Conservation (phyloP, 768 basidiomycete genomes). For the Tephrocybe sp. region DNA sequence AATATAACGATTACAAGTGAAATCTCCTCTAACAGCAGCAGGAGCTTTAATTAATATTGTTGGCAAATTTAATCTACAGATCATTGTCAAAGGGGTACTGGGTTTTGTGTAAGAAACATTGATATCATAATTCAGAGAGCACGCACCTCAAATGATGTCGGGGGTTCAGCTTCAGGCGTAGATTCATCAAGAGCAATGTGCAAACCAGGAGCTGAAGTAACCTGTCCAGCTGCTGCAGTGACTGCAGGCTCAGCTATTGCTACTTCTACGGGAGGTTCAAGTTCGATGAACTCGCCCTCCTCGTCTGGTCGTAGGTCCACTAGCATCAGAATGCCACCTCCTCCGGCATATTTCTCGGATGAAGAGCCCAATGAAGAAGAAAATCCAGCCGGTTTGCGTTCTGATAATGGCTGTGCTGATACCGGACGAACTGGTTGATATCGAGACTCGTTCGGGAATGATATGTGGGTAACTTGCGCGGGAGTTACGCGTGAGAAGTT, state of each 20-base stretch:
- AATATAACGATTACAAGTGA: no score
- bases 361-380: conserved; percentile 26
- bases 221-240: conserved; percentile 27
- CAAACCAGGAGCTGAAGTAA: conserved; percentile 32
- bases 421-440: conserved; percentile 90
- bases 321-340: conserved; percentile 86
- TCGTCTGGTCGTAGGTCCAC: conserved; percentile 70
- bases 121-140: background rate
- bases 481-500: conserved; percentile 95
- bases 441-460: conserved; percentile 74
- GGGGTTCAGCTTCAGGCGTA: conserved; percentile 71
- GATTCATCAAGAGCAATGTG: conserved; percentile 72
- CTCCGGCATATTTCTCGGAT: conserved; percentile 68
- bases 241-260: conserved; percentile 24
- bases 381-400: conserved; percentile 27
- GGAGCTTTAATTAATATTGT: no score
- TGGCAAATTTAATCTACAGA: conserved; percentile 15
- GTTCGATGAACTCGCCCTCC: conserved; percentile 70
- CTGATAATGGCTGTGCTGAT: conserved; percentile 41
- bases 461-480: conserved; percentile 79
- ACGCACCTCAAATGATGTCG: conserved; percentile 82
- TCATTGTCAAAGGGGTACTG: conserved; percentile 80
- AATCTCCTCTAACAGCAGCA: no score
- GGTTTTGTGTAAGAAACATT: conserved; percentile 9
- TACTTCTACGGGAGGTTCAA: conserved; percentile 35